These are phyloP conservation scores for Cynanchum wilfordii DNA, from an alignment of 257 asterid species.

Conservation along the genomic window DNA sequence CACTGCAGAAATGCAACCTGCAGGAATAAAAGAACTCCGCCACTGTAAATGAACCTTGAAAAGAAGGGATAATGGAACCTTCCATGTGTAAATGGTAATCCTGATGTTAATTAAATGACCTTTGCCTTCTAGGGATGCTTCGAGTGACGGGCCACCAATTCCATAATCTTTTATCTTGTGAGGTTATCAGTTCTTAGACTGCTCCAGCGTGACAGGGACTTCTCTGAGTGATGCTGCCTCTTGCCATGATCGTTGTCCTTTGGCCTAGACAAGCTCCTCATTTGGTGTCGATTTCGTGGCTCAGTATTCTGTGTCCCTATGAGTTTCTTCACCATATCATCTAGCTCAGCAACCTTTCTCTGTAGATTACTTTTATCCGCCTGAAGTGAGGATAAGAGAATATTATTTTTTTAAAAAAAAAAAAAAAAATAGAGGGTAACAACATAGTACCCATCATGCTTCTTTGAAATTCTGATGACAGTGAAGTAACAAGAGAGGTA, in stretches of 20 bases:
- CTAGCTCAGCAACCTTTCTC: conserved; percentile 57
- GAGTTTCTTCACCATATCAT: conserved; percentile 57
- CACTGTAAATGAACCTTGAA: too few relatives aligned
- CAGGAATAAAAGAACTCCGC: background rate
- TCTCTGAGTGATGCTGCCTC: conserved; percentile 44
- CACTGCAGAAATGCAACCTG: background rate
- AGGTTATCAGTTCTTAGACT: background rate
- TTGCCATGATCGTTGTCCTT: conserved; percentile 32
- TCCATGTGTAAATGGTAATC: background rate
- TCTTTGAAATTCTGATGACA: background rate
- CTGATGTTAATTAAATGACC: background rate
- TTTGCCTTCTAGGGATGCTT: background rate
- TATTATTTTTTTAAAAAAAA: background rate
- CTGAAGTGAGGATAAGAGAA: conserved; percentile 29
- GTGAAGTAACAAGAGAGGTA: background rate
- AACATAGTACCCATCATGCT: background rate
- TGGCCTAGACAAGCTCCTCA: conserved; percentile 28
- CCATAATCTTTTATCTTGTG: background rate
- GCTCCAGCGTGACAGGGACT: conserved; percentile 32
- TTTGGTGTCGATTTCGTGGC: conserved; percentile 28
- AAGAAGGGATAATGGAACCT: background rate
- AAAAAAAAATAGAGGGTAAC: background rate
- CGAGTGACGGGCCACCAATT: background rate
- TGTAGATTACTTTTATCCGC: conserved; percentile 63
- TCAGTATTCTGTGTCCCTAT: conserved; percentile 36